Base-by-base conservation (phyloP, 2,329 filamentous ascomycete genomes). In the Pseudocercospora macadamiae region DNA sequence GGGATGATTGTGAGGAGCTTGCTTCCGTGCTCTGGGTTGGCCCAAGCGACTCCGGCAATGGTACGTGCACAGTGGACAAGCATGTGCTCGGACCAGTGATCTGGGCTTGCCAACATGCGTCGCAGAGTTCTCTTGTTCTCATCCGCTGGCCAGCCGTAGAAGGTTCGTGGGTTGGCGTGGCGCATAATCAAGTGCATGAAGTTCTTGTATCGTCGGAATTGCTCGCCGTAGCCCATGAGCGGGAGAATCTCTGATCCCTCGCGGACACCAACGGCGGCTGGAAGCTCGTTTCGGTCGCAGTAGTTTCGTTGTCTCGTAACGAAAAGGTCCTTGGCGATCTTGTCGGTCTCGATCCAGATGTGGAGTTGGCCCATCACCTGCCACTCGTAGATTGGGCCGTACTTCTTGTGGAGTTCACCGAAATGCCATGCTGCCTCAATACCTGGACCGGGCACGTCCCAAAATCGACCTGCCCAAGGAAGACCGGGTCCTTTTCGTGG, bases 301-400 rank as follows among this genome's bases (percentile, higher is more conserved):
- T 72, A 73, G 55, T 70, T 71, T 49, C 63, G 63, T 51, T 70
- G 67, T 5, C 71, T 66, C 32, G 56, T 63, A 3, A 72, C 70
- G 59, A 73, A 71, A n/a, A 73, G 68, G 51, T 73, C 71, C 47
- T 66, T 63, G 12, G 71, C 67, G 51, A 73, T 68, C 60, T 73
- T 71, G 66, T 73, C 71, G 58, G 65, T 72, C 56, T 73, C 70
- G 48, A 73, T 67, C 71, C 71, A 73, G 65, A 72, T 68, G 61
- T 73, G 71, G 28, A 67, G 64, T 1, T 54, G 58, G 28, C 71
- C 71, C 66, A 73, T 71, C 2, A 68, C 66, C 60, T 70, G 68
- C 71, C 71, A 73, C 42, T 71, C 71, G 60, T 72, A 73, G 61
- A 73, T 72, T 2, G 71, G 71, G 4, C 71, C 71, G 25, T 66